Conservation (phyloP, 768 basidiomycete species). For the Macrolepiota albuminosa region DNA sequence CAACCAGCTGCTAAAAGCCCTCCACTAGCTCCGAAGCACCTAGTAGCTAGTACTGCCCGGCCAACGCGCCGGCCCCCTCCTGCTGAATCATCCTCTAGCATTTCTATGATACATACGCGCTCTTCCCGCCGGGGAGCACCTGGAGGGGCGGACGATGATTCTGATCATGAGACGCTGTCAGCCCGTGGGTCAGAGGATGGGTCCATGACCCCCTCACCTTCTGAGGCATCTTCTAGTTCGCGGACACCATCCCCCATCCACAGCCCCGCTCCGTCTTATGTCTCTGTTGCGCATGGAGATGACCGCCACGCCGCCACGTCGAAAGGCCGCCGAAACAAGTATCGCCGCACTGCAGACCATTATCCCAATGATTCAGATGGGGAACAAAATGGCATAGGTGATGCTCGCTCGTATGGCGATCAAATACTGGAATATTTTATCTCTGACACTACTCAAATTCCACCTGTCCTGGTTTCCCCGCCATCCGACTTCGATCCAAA, state of each 20-base stretch:
- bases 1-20: constrained; percentile 86
- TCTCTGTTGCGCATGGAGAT: constrained; percentile 36
- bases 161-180: constrained; percentile 62
- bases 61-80: constrained; percentile 42
- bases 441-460: constrained; percentile 91
- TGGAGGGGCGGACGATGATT: constrained; percentile 48
- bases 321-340: constrained; percentile 38
- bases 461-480: constrained; percentile 79
- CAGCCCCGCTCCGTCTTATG: constrained; percentile 46
- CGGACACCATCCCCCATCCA: constrained; percentile 88
- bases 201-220: constrained; percentile 86
- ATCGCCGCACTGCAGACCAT: constrained; percentile 41
- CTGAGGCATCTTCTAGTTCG: constrained; percentile 82
- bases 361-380: constrained; percentile 40
- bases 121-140: constrained; percentile 52
- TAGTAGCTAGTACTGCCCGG: constrained; percentile 67
- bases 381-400: constrained; percentile 44
- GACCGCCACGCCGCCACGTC: constrained; percentile 30
- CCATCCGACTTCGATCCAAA: constrained; percentile 93
- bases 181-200: constrained; percentile 79
- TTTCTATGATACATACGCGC: constrained; percentile 47
- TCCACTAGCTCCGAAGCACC: constrained; percentile 94
- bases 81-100: constrained; percentile 27
- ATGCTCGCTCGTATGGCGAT: constrained; percentile 80
- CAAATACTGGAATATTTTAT: constrained; percentile 98